Evolutionary conservation across 495 filamentous ascomycete genomes (phyloP).

Genomic region (Penicillium flavigenum): DNA sequence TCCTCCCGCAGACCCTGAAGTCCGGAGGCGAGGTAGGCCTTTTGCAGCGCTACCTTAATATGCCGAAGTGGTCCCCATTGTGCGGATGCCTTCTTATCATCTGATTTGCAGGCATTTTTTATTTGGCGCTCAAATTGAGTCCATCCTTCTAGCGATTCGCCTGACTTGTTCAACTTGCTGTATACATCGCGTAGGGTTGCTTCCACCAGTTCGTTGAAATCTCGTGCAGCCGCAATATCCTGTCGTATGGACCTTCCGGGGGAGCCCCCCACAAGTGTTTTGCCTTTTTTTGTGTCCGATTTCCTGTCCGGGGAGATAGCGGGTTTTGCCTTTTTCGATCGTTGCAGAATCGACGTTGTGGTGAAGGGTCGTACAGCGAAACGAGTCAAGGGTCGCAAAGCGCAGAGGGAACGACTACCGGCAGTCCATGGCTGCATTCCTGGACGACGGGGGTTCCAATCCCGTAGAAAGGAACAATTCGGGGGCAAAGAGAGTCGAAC

Average conservation of each 20-base stretch:
- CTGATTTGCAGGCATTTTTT: slow-evolving; percentile 34
- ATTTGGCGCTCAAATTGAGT: slow-evolving; percentile 38
- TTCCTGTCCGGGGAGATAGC: neutral
- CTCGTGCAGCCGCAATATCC: slow-evolving; percentile 18
- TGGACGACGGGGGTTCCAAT: slow-evolving; percentile 11
- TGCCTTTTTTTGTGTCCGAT: neutral
- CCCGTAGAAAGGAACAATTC: slow-evolving; percentile 1
- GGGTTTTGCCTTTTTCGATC: slow-evolving; percentile 24
- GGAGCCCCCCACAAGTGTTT: neutral
- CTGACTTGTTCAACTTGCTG: slow-evolving; percentile 13
- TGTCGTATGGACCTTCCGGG: slow-evolving; percentile 11
- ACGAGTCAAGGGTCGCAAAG: slow-evolving; percentile 29
- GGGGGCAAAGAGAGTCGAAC: neutral
- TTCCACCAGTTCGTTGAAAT: slow-evolving; percentile 34
- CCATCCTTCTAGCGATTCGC: slow-evolving; percentile 27
- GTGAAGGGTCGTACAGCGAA: slow-evolving; percentile 34
- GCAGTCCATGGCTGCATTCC: slow-evolving; percentile 44
- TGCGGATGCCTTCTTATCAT: slow-evolving; percentile 16
- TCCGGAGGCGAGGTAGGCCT: slow-evolving; percentile 54
- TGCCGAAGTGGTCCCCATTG: slow-evolving; percentile 27
- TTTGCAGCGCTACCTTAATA: slow-evolving; percentile 45
- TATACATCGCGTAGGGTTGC: slow-evolving; percentile 30
- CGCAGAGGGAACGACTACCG: slow-evolving; percentile 38
- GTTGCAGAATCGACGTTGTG: slow-evolving; percentile 31
- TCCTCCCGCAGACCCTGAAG: slow-evolving; percentile 49